Conservation (phyloP, 208 protist species). For the Leptomonas seymouri region DNA sequence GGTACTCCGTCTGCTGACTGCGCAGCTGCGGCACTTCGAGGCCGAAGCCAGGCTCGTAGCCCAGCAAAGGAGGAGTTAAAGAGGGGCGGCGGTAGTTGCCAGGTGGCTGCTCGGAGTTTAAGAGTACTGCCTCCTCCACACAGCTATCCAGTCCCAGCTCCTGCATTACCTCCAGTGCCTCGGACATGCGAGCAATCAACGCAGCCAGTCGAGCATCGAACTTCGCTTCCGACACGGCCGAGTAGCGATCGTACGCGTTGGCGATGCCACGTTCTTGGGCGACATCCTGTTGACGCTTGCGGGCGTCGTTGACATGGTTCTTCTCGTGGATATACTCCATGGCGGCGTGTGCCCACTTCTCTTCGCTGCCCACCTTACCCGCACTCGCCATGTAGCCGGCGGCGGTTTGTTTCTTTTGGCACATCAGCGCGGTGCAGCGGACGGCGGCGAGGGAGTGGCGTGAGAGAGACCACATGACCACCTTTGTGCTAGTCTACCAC, state of each 20-base stretch:
- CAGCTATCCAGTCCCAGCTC: constrained; percentile 47
- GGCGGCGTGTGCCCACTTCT: constrained; percentile 88
- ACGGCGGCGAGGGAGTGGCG: constrained; percentile 10
- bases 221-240: constrained; percentile 41
- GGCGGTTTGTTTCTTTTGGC: constrained; percentile 79
- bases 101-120: constrained; percentile 81
- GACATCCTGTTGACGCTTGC: constrained; percentile 84
- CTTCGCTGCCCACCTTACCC: constrained; percentile 77
- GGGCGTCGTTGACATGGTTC: constrained; percentile 76
- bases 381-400: constrained; percentile 72
- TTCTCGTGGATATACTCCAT: constrained; percentile 92
- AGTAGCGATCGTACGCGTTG: constrained; percentile 76
- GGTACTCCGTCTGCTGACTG: constrained; percentile 79
- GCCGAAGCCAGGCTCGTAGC: constrained; percentile 88
- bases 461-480: constrained; percentile 21
- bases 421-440: constrained; percentile 8
- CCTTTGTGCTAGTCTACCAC: too few relatives aligned
- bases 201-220: constrained; percentile 61
- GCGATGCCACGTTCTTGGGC: constrained; percentile 65
- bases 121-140: constrained; percentile 71
- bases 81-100: constrained; percentile 67
- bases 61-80: constrained; percentile 74
- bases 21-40: constrained; percentile 87
- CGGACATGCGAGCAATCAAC: constrained; percentile 61
- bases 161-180: constrained; percentile 70